These are phyloP conservation scores for Nakazawaea anatomiae DNA, from an alignment of 805 yeast species.

Conservation along the genomic window DNA sequence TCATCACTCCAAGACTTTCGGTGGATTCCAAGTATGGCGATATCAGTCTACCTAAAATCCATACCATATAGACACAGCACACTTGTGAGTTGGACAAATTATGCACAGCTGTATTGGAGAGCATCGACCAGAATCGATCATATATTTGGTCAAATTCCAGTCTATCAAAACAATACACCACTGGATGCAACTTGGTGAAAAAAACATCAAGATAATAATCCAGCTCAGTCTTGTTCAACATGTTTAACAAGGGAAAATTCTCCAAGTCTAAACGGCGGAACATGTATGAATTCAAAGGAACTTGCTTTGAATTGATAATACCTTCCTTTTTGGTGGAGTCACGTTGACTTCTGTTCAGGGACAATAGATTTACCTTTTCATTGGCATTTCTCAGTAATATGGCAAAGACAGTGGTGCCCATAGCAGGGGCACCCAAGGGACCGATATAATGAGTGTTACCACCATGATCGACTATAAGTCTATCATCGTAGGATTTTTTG, in stretches of 20 bases:
- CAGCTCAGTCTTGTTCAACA: slow-evolving; percentile 9
- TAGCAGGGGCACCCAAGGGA: slow-evolving; percentile 15
- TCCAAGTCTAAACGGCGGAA: slow-evolving; percentile 1
- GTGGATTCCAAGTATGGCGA: neutral
- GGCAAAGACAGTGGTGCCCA: slow-evolving; percentile 9
- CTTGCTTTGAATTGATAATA: slow-evolving; percentile 11
- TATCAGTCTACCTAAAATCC: slow-evolving; percentile 12
- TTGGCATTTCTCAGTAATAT: slow-evolving; percentile 3
- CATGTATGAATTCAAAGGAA: slow-evolving; percentile 4
- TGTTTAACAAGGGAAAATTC: slow-evolving; percentile 10
- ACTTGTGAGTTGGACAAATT: slow-evolving; percentile 9
- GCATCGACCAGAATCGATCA: slow-evolving; percentile 4
- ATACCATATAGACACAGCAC: slow-evolving; percentile 17
- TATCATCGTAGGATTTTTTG: slow-evolving; percentile 3
- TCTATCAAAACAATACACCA: slow-evolving; percentile 9
- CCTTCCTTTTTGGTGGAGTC: slow-evolving; percentile 3
- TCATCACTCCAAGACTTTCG: neutral
- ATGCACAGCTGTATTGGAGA: neutral
- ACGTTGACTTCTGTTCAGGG: slow-evolving; percentile 2
- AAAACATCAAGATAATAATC: slow-evolving; percentile 10
- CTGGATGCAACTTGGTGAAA: slow-evolving; percentile 11
- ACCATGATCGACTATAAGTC: slow-evolving; percentile 13
- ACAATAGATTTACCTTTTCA: slow-evolving; percentile 1
- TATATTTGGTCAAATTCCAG: slow-evolving; percentile 1
- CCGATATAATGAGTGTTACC: slow-evolving; percentile 16